These are phyloP conservation scores for Lasiosphaeris hirsuta DNA, from an alignment of 495 filamentous ascomycete species.

Conservation along the genomic window DNA sequence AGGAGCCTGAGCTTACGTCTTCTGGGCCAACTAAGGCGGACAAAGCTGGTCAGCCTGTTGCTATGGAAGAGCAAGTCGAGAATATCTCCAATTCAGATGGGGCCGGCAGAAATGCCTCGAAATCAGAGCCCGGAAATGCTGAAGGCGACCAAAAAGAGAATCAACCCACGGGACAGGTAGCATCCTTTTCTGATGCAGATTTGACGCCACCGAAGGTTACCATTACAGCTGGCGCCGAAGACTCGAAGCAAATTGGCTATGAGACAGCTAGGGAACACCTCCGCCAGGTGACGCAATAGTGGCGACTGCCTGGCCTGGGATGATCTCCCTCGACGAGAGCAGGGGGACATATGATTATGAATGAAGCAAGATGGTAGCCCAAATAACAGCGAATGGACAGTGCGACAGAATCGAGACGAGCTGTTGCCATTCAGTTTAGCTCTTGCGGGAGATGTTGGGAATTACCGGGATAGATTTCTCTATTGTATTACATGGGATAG, in stretches of 20 bases:
- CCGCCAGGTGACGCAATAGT: slow-evolving; percentile 35
- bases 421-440: too few species aligned
- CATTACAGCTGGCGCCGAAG: slow-evolving; percentile 34
- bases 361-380: too few species aligned
- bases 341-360: neutral
- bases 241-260: slow-evolving; percentile 41
- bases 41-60: neutral
- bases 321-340: neutral
- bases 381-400: too few species aligned
- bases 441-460: too few species aligned
- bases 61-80: slow-evolving; percentile 3
- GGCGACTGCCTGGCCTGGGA: neutral
- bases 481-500: too few species aligned
- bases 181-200: neutral
- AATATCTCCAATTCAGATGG: neutral
- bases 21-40: neutral
- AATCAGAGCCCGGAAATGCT: neutral
- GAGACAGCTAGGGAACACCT: slow-evolving; percentile 27
- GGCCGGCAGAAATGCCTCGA: neutral
- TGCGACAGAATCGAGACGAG: too few species aligned
- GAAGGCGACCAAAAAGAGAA: neutral
- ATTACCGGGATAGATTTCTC: too few species aligned
- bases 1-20: too few species aligned
- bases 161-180: neutral
- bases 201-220: slow-evolving; percentile 32